Percentiles rank a stretch among this genome's conserved stretches.
Conservation (phyloP, 345 rosid species). For the Nephelium lappaceum region DNA sequence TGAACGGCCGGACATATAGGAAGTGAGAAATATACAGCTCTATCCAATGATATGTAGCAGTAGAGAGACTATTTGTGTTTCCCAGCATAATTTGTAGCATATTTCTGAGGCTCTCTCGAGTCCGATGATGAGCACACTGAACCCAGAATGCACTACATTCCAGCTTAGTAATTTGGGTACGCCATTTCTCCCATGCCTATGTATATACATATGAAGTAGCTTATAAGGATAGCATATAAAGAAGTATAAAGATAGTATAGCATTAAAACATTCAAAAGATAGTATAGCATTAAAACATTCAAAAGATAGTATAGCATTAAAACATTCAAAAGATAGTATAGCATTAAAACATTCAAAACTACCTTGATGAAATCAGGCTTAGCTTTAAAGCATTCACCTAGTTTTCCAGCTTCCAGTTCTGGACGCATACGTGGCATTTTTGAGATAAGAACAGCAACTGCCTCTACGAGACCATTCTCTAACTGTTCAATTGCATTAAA, state of each 20-base stretch:
- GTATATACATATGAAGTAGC: constrained; percentile 8
- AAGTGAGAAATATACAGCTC: constrained; percentile 83
- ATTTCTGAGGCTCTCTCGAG: constrained; percentile 88
- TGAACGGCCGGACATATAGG: constrained; percentile 84
- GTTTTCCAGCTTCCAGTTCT: constrained; percentile 58
- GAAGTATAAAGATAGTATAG: no score
- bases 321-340: constrained; percentile 9
- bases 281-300: constrained; percentile 8
- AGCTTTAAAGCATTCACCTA: constrained; percentile 83
- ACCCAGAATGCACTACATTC: constrained; percentile 87
- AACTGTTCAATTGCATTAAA: constrained; percentile 52
- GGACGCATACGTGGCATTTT: constrained; percentile 94
- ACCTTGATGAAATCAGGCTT: constrained; percentile 97
- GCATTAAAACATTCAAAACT: constrained; percentile 22
- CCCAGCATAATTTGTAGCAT: constrained; percentile 91
- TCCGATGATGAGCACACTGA: constrained; percentile 78
- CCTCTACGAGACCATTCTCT: constrained; percentile 94
- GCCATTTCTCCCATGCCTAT: constrained; percentile 98
- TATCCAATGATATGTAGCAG: constrained; percentile 74
- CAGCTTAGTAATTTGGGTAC: constrained; percentile 77
- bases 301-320: constrained; percentile 16
- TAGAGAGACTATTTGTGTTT: constrained; percentile 52
- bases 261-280: no score
- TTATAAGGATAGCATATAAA: not conserved
- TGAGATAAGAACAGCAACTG: constrained; percentile 90